Evolutionary conservation across 1,284 basidiomycete genomes (phyloP), one percentile per base, ranked within the genome.

Genomic region (Pholiota adiposa): DNA sequence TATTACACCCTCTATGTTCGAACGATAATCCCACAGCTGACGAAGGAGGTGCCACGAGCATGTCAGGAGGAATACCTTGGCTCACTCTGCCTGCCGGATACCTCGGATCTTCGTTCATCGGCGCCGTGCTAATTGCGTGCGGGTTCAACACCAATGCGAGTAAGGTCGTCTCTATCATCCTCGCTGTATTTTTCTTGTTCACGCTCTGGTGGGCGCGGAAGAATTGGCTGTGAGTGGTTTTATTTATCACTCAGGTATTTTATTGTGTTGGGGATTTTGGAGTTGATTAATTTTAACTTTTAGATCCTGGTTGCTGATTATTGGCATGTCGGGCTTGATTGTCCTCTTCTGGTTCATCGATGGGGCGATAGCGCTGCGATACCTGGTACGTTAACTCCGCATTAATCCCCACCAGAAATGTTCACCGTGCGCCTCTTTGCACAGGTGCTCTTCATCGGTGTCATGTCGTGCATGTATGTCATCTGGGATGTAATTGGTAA

Each of bases 111-210:
- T 90, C 90, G 2, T 78, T 98, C 69, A 96, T 98, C 61, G 97
- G 97, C 21, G 95, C 94, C 0, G 85, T 83, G 51, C 79, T 97
- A 27, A 96, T 98, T 63, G 87, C 94, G 4, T 97, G 94, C 66
- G 96, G 94, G 25, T 98, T 98, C 74, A 89, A 98, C 74, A 96
- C 93, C 52, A 88, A 94, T 65, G 97, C 97, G 1, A 93, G 90
- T 75, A 98, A 98, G 74, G 76, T 98, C 54, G 95, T 94, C 0
- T 89, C 86, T 44, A 77, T 98, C 27, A 87, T 93, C 9, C 80
- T 98, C 31, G 93, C 88, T 7, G 89, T 79, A 23, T 92, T 96
- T 73, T 98, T 97, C 78, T 68, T 98, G n/a, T 82, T 97, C 65
- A 97, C 94, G 0, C 82, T 97, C 1, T 98, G 92, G 91, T 92